A percentile compares a stretch with the other conserved stretches of the same genome.
Conservation (phyloP, 2,329 filamentous ascomycete genomes). For the Beauveria scarabaeidicola region DNA sequence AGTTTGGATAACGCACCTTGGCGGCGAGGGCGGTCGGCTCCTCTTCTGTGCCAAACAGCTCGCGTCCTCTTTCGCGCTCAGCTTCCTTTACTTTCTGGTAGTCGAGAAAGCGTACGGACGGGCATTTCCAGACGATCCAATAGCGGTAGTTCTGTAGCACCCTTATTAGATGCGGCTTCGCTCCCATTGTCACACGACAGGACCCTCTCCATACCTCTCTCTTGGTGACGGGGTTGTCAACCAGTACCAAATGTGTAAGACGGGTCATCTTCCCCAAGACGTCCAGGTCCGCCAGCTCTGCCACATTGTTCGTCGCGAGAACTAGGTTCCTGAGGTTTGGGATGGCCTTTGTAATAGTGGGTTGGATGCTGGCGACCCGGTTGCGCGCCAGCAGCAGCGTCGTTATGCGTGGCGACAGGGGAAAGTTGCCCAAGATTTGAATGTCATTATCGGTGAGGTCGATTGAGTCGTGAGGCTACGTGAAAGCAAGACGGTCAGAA, state of each 20-base stretch:
- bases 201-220: conserved; percentile 64
- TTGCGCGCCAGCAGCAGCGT: conserved; percentile 87
- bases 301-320: conserved; percentile 72
- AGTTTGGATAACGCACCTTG: conserved; percentile 39
- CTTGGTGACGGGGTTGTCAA: conserved; percentile 83
- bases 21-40: conserved; percentile 74
- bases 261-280: conserved; percentile 59
- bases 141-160: conserved; percentile 70
- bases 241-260: conserved; percentile 70
- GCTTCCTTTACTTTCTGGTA: conserved; percentile 83
- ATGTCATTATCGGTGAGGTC: conserved; percentile 99
- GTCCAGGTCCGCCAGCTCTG: conserved; percentile 81
- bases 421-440: conserved; percentile 81
- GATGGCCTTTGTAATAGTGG: conserved; percentile 62
- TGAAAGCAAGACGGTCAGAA: conserved; percentile 6
- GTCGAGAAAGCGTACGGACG: conserved; percentile 80
- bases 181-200: background rate
- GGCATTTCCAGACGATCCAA: conserved; percentile 84
- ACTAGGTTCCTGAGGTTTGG: conserved; percentile 78
- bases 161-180: background rate
- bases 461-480: conserved; percentile 86
- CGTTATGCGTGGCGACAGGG: conserved; percentile 76
- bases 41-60: conserved; percentile 74
- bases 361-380: conserved; percentile 73
- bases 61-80: conserved; percentile 66